Percentiles rank a stretch among this genome's conserved stretches.
phyloP scores from a whole-genome alignment of 495 filamentous ascomycete genomes.

The Acidomyces sp. region DNA sequence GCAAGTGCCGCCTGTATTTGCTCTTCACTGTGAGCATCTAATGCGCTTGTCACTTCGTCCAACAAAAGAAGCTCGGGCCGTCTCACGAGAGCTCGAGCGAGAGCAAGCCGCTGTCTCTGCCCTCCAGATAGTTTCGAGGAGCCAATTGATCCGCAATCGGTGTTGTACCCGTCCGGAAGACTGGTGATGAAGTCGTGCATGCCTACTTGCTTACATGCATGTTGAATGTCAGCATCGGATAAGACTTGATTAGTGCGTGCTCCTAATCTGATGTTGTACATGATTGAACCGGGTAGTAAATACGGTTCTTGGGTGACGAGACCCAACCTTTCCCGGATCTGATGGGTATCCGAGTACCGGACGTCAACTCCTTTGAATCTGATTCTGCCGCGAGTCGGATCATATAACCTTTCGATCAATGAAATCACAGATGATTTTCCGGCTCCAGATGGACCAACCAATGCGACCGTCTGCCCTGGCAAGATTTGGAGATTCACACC shows the following conservation, averaged over 20 bases:
- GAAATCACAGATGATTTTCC: constrained; percentile 45
- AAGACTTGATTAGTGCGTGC: constrained; percentile 5
- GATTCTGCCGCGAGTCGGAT: constrained; percentile 28
- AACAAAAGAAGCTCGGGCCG: constrained; percentile 24
- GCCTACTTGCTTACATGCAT: constrained; percentile 15
- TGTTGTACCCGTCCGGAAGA: constrained; percentile 33
- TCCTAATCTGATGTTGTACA: constrained; percentile 22
- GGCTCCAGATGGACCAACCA: constrained; percentile 45
- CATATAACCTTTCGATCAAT: constrained; percentile 44
- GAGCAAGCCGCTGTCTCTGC: constrained; percentile 23
- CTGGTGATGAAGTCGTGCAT: constrained; percentile 30
- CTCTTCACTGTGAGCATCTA: constrained; percentile 22
- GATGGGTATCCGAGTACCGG: constrained; percentile 3
- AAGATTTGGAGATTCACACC: constrained; percentile 32
- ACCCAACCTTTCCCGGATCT: constrained; percentile 8
- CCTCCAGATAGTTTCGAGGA: constrained; percentile 21
- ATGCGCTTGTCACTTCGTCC: constrained; percentile 21
- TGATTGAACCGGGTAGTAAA: constrained; percentile 21
- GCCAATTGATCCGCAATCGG: constrained; percentile 16
- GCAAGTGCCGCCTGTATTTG: constrained; percentile 14
- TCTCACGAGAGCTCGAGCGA: constrained; percentile 24
- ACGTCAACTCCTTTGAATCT: constrained; percentile 27
- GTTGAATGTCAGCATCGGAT: constrained; percentile 13
- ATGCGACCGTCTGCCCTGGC: constrained; percentile 34
- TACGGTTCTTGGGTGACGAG: constrained; percentile 24